phyloP scores from a whole-genome alignment of 805 yeast species.

The Metschnikowia santaceciliae region DNA sequence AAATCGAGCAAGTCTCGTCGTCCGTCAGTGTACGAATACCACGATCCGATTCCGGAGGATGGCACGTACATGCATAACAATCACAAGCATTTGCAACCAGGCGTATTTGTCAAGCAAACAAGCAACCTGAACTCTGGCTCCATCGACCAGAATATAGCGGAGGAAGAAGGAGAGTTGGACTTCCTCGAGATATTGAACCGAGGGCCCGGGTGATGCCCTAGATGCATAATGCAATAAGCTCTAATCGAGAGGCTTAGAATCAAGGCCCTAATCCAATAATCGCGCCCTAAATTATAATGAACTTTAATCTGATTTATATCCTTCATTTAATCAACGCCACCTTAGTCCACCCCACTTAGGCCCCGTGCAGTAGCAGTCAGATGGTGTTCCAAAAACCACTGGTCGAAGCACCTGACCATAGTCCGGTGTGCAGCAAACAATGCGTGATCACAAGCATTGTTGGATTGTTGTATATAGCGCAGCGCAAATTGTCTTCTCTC shows the following conservation, averaged over 20 bases:
- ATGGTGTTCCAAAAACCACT: background rate
- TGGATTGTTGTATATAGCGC: background rate
- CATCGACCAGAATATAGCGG: background rate
- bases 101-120: conserved; percentile 7
- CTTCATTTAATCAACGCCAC: too few relatives aligned
- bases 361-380: background rate
- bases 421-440: background rate
- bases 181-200: conserved; percentile 43
- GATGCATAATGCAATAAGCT: background rate
- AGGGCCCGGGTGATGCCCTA: conserved; percentile 22
- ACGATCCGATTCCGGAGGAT: conserved; percentile 16
- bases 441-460: too few relatives aligned
- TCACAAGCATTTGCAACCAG: conserved; percentile 3
- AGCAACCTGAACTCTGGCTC: conserved; percentile 1
- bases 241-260: background rate
- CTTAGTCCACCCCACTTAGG: too few relatives aligned
- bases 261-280: background rate
- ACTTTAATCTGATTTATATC: background rate
- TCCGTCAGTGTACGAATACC: conserved; percentile 10
- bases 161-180: conserved; percentile 37
- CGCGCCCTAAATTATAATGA: background rate
- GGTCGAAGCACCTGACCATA: background rate
- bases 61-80: conserved; percentile 6
- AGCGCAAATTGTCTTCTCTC: background rate
- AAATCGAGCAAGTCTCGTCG: conserved; percentile 15